Evolutionary conservation across 805 yeast species (phyloP), one percentile per base, ranked within the genome.

Genomic region (Cyberlindnera mrakii): DNA sequence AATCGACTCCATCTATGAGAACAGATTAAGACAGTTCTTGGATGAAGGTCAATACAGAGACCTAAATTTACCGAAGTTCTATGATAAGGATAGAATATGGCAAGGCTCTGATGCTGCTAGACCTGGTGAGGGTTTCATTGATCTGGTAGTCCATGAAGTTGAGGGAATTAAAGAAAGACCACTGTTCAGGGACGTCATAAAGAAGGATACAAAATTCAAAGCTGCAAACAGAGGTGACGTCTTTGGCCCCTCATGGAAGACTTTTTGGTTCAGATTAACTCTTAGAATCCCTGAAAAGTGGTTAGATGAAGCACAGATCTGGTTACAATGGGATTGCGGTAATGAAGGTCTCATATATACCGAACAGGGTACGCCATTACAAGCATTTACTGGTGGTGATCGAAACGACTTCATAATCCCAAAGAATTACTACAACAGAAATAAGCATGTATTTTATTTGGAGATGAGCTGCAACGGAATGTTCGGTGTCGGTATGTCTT

Each of bases 171-270:
- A 59, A 30, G 60, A 76, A 48, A 65, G 81, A 46, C 76, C 77
- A 0, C 57, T 67, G 37, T 70, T 78, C 51, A 67, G 61, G 18
- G 55, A 57, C 4, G 58, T 71, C 30, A 50, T 57, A 30, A 46
- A 37, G 10, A 38, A 45, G 14, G 37, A 44, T 5, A 45, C 49
- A 3, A 68, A 72, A 18, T 78, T 79, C 71, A 66, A 71, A 51
- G 66, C 69, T 19, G 82, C 86, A n/a, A 60, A 64, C 13, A 80
- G 79, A 50, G 95, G 93, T 18, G 82, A 85, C 52, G 65, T 71
- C 8, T 88, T 85, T 60, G 97, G 98, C 0, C 99, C 99, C 3
- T 84, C 95, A 13, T 91, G 99, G 99, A 82, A 91, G 45, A 85
- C 98, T 1, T 95, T 88, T 50, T 91, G 99, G 99, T 88, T 93